A percentile compares a stretch with the other conserved stretches of the same genome.
Evolutionary conservation across 495 filamentous ascomycete species (phyloP).

Genomic region (Penicillium antarcticum): DNA sequence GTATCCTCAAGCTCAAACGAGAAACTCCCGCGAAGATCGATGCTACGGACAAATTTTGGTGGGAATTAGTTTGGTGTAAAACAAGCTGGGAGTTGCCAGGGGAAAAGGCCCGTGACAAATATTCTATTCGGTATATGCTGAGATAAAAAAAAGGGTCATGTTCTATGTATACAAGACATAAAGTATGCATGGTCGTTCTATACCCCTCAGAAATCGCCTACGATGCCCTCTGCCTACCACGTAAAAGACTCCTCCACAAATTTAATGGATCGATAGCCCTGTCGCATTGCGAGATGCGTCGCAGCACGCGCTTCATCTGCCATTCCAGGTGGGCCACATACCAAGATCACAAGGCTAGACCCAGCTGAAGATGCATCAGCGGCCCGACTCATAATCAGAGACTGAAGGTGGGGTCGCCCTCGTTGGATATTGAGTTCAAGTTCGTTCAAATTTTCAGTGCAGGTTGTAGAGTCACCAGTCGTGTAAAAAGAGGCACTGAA

Average conservation of each 20-base stretch:
- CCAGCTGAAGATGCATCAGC: constrained; percentile 22
- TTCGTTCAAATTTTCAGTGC: not conserved
- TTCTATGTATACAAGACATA: not conserved
- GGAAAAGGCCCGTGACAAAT: not conserved
- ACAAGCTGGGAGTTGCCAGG: not conserved
- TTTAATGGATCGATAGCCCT: constrained; percentile 29
- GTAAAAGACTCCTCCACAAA: constrained; percentile 47
- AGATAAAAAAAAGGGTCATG: not conserved
- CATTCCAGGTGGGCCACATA: constrained; percentile 49
- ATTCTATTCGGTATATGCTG: too few species aligned
- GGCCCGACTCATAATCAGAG: constrained; percentile 30
- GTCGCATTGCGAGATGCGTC: constrained; percentile 32
- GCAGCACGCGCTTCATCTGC: constrained; percentile 46
- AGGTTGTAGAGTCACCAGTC: constrained; percentile 9
- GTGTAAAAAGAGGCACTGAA: constrained; percentile 37
- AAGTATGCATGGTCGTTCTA: not conserved
- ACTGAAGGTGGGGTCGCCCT: constrained; percentile 31
- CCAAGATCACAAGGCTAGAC: constrained; percentile 36
- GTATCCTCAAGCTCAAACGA: not conserved
- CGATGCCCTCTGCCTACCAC: constrained; percentile 21
- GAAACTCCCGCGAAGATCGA: not conserved
- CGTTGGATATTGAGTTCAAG: constrained; percentile 20
- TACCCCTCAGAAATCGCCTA: not conserved
- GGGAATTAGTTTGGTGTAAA: not conserved
- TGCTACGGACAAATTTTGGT: too few species aligned